Evolutionary conservation across 2,329 filamentous ascomycete species (phyloP), one percentile per base, ranked within the genome.

Genomic region (Diaporthe capsici): DNA sequence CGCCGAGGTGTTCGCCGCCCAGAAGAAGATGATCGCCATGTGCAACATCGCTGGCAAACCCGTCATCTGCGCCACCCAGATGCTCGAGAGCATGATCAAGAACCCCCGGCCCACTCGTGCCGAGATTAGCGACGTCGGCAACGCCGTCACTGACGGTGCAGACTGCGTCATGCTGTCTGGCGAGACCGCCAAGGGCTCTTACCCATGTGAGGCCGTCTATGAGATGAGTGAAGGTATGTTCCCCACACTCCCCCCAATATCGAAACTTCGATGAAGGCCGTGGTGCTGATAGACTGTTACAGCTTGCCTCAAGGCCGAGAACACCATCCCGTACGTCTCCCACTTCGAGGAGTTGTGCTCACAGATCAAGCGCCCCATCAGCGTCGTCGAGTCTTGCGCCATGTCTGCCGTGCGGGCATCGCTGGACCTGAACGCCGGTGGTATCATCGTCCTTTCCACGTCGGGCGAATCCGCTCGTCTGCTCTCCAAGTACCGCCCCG

Each of bases 21-120:
- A 99, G 91, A 99, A 99, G 94, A 99, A 99, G 95, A 96, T 99
- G 92, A 99, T 99, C 87, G 96, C 97, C 87, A 98, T 98, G 93
- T 99, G 97, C 92, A 99, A 99, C 90, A 93, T 98, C 84, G 96
- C 95, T 81, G 97, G 97, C 87, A 99, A 99, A 92, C 97, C 97
- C 80, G 96, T 96, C 85, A 98, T 99, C 85, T 98, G 96, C 87
- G 97, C 97, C 76, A 99, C 97, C 55, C 97, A 99, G 90, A 99
- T 99, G 97, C 92, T 99, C 81, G 97, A 99, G 92, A 98, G 95
- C 79, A 99, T 99, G 97, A 99, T 98, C 87, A 98, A 98, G 91
- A 99, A 99, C 90, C 97, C 97, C 80, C 95, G 97, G 78, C 97
- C 97, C 71, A 99, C 97, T 78, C 95, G 97, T 87, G 97, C 97